Evolutionary conservation across 192 early-diverging fungal genomes (phyloP).

Genomic region (Coemansia reversa): DNA sequence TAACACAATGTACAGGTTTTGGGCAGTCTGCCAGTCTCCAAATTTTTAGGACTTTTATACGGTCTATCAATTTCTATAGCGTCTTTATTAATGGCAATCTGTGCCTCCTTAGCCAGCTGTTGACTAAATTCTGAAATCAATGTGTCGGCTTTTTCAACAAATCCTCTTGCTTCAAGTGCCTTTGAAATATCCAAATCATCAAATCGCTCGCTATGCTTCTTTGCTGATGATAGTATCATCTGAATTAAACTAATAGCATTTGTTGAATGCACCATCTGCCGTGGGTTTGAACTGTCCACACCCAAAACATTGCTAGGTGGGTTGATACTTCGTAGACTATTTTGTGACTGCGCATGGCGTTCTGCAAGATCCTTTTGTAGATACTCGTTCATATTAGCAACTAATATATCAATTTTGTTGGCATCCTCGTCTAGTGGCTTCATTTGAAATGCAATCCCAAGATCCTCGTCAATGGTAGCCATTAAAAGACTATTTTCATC

Average conservation of each 20-base stretch:
- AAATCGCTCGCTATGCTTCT: background rate
- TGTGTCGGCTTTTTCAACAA: background rate
- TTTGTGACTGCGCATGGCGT: background rate
- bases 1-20: conserved; percentile 45
- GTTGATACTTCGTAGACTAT: background rate
- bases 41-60: background rate
- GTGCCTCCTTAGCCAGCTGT: conserved; percentile 13
- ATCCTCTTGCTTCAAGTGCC: background rate
- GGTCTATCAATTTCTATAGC: background rate
- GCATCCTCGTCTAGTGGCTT: background rate
- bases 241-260: background rate
- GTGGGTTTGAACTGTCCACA: background rate
- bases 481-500: conserved; percentile 29
- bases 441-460: conserved; percentile 37
- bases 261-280: background rate
- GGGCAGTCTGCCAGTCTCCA: background rate
- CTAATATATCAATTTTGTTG: background rate
- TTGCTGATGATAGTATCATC: background rate
- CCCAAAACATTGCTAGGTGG: background rate
- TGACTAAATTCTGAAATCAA: conserved; percentile 8
- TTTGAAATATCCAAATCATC: conserved; percentile 1
- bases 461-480: conserved; percentile 41
- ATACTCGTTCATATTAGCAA: background rate
- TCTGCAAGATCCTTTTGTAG: background rate
- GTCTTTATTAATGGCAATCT: background rate